Conservation (phyloP, 768 basidiomycete genomes). For the Rhodotorula sphaerocarpa region DNA sequence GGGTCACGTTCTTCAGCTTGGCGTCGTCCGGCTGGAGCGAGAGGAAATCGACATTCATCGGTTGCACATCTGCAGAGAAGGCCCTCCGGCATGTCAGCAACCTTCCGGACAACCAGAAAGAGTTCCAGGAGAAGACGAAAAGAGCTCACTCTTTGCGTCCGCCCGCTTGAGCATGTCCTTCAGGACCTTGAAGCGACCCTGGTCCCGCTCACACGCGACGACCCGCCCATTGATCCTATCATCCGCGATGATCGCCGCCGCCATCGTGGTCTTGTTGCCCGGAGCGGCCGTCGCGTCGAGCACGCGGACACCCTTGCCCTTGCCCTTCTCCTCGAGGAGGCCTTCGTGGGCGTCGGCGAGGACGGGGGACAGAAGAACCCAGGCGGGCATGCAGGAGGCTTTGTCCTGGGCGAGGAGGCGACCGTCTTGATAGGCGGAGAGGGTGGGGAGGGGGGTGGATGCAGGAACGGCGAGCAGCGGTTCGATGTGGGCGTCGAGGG, state of each 20-base stretch:
- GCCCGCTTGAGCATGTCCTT: constrained; percentile 77
- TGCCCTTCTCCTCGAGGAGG: constrained; percentile 1
- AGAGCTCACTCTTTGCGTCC: constrained; percentile 55
- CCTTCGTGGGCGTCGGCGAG: constrained; percentile 42
- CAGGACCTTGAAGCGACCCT: constrained; percentile 70
- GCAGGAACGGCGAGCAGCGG: constrained; percentile 70
- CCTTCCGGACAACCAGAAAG: no score
- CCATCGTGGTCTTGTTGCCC: constrained; percentile 93
- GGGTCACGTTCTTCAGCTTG: constrained; percentile 61
- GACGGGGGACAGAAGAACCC: constrained; percentile 68
- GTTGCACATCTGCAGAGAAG: constrained; percentile 50
- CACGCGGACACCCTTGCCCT: constrained; percentile 47
- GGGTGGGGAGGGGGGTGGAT: constrained; percentile 55
- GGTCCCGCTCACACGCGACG: constrained; percentile 77
- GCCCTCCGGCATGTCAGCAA: background rate
- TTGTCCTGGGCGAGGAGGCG: constrained; percentile 93
- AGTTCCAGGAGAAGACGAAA: background rate
- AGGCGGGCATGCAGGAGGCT: constrained; percentile 91
- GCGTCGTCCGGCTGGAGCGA: constrained; percentile 59
- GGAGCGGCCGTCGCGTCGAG: constrained; percentile 95
- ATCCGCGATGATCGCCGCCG: constrained; percentile 70
- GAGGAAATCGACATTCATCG: constrained; percentile 75
- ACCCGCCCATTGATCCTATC: constrained; percentile 60
- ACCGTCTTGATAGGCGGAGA: constrained; percentile 64
- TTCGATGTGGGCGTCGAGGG: constrained; percentile 68